phyloP scores from a whole-genome alignment of 805 yeast genomes.

The Nakazawaea siamensis region DNA sequence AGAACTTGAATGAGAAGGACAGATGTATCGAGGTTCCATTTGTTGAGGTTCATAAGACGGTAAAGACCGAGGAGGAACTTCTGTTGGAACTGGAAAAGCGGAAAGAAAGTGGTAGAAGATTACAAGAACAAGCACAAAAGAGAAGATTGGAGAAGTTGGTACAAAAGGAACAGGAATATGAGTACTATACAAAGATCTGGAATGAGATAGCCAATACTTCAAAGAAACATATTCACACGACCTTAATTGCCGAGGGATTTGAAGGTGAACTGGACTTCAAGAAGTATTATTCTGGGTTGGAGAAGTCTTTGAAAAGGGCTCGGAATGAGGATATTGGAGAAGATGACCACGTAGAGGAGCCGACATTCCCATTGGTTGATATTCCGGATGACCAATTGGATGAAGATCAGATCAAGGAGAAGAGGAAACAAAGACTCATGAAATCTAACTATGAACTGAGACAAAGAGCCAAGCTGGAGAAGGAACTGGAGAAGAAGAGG shows the following conservation, averaged over 20 bases:
- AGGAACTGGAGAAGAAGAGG: conserved; percentile 53
- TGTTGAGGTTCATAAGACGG: conserved; percentile 52
- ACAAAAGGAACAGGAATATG: conserved; percentile 74
- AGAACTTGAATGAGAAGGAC: conserved; percentile 59
- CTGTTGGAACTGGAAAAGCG: conserved; percentile 70
- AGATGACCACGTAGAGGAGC: conserved; percentile 37
- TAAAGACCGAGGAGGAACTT: conserved; percentile 79
- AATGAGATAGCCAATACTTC: conserved; percentile 41
- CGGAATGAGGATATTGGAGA: conserved; percentile 59
- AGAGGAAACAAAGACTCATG: conserved; percentile 72
- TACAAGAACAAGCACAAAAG: conserved; percentile 90
- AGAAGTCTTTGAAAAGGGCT: conserved; percentile 61
- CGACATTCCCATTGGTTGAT: conserved; percentile 67
- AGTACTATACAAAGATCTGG: conserved; percentile 55
- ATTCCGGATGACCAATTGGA: conserved; percentile 77
- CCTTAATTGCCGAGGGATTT: conserved; percentile 66
- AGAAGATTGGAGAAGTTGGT: conserved; percentile 71
- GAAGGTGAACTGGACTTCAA: conserved; percentile 66
- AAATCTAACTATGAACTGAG: conserved; percentile 90
- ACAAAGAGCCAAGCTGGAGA: conserved; percentile 71
- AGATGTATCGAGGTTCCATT: conserved; percentile 79
- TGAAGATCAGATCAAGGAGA: conserved; percentile 78
- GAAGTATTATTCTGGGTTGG: conserved; percentile 56
- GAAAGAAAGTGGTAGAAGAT: conserved; percentile 74
- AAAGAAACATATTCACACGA: conserved; percentile 44